phyloP scores from a whole-genome alignment of 169 alveolate genomes.

The Babesia bovis region DNA sequence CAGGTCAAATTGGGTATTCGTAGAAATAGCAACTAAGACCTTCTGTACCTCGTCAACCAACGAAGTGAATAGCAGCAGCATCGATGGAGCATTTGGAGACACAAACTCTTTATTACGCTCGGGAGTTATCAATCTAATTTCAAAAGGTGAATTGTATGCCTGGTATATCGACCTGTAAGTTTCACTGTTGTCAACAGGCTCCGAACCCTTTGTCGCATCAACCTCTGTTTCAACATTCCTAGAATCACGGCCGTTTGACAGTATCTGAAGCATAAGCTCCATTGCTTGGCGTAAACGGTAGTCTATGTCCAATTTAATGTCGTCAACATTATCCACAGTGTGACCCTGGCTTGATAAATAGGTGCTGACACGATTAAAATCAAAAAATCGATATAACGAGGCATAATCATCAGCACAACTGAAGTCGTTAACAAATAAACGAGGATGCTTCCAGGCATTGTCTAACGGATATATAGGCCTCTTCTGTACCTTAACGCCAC shows the following conservation, averaged over 20 bases:
- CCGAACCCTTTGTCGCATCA: background rate
- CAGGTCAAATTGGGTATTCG: background rate
- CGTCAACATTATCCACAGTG: background rate
- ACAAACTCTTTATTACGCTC: background rate
- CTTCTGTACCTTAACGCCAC: background rate
- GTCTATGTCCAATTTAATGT: background rate
- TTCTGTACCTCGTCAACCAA: background rate
- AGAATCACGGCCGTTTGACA: background rate
- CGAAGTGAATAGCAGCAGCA: background rate
- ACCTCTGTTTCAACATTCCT: background rate
- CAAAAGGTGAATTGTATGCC: slow-evolving; percentile 29
- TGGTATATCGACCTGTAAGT: background rate
- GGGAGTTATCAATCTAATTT: slow-evolving; percentile 4
- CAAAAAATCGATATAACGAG: background rate
- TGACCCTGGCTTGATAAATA: background rate
- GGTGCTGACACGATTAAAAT: slow-evolving; percentile 4
- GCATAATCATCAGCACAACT: background rate
- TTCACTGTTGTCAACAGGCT: background rate
- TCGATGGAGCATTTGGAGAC: slow-evolving; percentile 18
- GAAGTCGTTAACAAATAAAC: slow-evolving; percentile 3
- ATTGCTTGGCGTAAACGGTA: slow-evolving; percentile 7
- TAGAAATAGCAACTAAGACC: background rate
- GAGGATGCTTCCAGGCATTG: background rate
- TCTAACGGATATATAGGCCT: background rate
- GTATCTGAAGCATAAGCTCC: slow-evolving; percentile 13